phyloP scores from a whole-genome alignment of 2,329 filamentous ascomycete genomes.

The Alternaria arbusti region DNA sequence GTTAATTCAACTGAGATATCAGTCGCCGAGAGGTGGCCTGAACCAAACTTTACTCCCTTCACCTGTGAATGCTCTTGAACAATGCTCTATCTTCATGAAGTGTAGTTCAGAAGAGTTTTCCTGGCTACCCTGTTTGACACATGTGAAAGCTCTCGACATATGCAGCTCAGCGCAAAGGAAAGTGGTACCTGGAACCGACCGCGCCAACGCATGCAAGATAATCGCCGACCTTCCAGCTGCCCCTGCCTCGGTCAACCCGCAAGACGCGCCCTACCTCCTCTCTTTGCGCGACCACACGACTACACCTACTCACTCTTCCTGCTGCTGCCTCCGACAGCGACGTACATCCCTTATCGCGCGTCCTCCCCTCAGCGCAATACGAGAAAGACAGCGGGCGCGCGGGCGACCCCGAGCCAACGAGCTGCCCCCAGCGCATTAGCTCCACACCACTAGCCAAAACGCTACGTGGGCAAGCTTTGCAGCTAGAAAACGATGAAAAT shows the following conservation, averaged over 20 bases:
- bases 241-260: background rate
- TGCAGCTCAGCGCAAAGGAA: background rate
- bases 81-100: background rate
- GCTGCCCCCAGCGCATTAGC: background rate
- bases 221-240: background rate
- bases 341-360: background rate
- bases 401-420: background rate
- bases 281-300: background rate
- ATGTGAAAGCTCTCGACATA: background rate
- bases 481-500: background rate
- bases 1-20: background rate
- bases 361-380: background rate
- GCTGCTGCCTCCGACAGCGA: background rate
- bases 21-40: background rate
- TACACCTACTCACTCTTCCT: background rate
- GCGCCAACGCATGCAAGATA: background rate
- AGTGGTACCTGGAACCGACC: background rate
- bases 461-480: background rate
- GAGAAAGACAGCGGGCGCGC: slow-evolving; percentile 1
- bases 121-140: background rate
- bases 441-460: background rate
- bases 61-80: background rate
- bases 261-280: background rate
- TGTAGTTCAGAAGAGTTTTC: background rate
- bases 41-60: background rate